A percentile compares a stretch with the other conserved stretches of the same genome.
Evolutionary conservation across 2,329 filamentous ascomycete genomes (phyloP).

Genomic region (Pseudogymnoascus sp.): DNA sequence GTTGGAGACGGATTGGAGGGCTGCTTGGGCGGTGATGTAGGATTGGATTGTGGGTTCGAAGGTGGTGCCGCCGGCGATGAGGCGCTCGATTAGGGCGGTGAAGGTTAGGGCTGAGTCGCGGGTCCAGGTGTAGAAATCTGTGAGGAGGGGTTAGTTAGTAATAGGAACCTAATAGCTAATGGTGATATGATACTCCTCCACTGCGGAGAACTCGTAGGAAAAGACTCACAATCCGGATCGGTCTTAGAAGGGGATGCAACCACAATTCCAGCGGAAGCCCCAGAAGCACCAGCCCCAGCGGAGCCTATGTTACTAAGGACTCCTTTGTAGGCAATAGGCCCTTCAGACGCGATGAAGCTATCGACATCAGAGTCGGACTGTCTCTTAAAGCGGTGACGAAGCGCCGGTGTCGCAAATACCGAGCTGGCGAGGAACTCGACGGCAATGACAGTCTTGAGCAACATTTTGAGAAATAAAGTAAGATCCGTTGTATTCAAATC

Average conservation of each 20-base stretch:
- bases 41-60: conserved; percentile 53
- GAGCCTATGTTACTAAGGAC: neutral
- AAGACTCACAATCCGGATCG: conserved; percentile 47
- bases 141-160: neutral
- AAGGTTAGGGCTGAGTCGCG: conserved; percentile 66
- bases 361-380: neutral
- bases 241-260: conserved; percentile 49
- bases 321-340: neutral
- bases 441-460: neutral
- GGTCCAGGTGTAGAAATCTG: conserved; percentile 76
- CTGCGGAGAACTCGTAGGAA: neutral
- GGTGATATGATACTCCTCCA: neutral
- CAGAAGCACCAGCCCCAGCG: neutral
- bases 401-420: neutral
- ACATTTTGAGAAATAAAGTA: neutral
- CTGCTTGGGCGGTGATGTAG: conserved; percentile 61
- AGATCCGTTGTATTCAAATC: neutral
- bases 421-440: conserved; percentile 6
- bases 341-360: neutral
- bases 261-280: conserved; percentile 40
- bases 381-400: neutral
- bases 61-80: conserved; percentile 46
- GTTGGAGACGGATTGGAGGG: conserved; percentile 45
- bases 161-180: neutral
- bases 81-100: conserved; percentile 59